Conservation (phyloP, 257 asterid species). For the Scutellaria barbata region DNA sequence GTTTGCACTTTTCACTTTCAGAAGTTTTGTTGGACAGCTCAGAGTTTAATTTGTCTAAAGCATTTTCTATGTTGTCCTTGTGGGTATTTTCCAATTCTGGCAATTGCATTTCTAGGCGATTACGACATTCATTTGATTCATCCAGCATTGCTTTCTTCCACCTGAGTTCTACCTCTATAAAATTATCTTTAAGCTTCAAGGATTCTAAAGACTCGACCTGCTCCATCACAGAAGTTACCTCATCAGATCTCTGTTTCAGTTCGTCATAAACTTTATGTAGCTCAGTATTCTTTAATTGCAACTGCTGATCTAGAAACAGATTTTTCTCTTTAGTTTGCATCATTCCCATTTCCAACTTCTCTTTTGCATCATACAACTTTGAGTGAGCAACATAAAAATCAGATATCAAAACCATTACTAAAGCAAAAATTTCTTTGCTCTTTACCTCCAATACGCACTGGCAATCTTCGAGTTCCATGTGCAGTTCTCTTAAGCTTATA, state of each 20-base stretch:
- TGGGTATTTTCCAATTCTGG: constrained; percentile 32
- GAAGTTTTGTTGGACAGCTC: constrained; percentile 39
- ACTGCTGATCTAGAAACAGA: constrained; percentile 35
- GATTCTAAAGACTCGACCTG: constrained; percentile 33
- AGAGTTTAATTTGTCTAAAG: constrained; percentile 31
- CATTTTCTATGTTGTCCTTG: constrained; percentile 31
- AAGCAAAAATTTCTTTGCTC: constrained; percentile 36
- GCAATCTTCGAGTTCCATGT: constrained; percentile 38
- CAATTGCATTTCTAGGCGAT: constrained; percentile 24
- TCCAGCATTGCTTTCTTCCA: constrained; percentile 37
- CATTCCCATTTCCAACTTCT: constrained; percentile 30
- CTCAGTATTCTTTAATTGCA: constrained; percentile 35
- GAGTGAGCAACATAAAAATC: constrained; percentile 37
- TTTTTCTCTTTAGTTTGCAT: constrained; percentile 36
- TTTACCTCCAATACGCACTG: constrained; percentile 38
- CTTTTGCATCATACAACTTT: constrained; percentile 39
- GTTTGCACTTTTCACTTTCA: constrained; percentile 35
- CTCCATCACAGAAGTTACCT: constrained; percentile 29
- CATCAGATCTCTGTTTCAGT: constrained; percentile 36
- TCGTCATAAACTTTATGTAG: constrained; percentile 32
- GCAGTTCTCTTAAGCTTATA: constrained; percentile 32
- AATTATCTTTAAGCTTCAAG: constrained; percentile 29
- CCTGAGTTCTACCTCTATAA: constrained; percentile 36
- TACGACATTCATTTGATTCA: constrained; percentile 39
- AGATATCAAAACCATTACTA: constrained; percentile 44